phyloP scores from a whole-genome alignment of 306 rosid genomes.

The Alnus glutinosa region DNA sequence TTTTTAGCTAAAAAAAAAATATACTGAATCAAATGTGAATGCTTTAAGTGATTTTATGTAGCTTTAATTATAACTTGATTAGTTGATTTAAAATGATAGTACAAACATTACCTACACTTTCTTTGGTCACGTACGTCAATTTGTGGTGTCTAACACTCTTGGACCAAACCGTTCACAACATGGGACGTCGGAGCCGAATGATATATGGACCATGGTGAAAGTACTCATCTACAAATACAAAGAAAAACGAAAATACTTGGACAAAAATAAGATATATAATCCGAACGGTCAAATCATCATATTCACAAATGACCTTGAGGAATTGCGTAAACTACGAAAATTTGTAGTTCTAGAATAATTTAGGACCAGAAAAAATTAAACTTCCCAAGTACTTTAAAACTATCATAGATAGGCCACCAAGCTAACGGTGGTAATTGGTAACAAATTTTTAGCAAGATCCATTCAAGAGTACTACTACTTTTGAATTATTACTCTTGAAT shows the following conservation, averaged over 20 bases:
- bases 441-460: no score
- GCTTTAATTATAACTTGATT: no score
- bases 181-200: slow-evolving; percentile 70
- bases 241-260: slow-evolving; percentile 30
- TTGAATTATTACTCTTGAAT: no score
- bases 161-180: no score
- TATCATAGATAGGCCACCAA: not conserved
- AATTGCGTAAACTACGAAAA: not conserved
- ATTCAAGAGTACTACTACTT: not conserved
- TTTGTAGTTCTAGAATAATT: not conserved
- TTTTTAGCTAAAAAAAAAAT: no score
- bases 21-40: no score
- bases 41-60: no score
- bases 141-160: no score
- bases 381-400: not conserved
- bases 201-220: slow-evolving; percentile 87
- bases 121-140: no score
- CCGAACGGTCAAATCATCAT: not conserved
- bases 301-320: slow-evolving; percentile 18
- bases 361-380: not conserved
- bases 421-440: not conserved
- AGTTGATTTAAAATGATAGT: no score
- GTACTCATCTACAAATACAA: slow-evolving; percentile 72
- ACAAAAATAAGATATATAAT: slow-evolving; percentile 10
- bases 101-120: no score